Conservation (phyloP, 257 asterid species). For the Solanum sitiens region DNA sequence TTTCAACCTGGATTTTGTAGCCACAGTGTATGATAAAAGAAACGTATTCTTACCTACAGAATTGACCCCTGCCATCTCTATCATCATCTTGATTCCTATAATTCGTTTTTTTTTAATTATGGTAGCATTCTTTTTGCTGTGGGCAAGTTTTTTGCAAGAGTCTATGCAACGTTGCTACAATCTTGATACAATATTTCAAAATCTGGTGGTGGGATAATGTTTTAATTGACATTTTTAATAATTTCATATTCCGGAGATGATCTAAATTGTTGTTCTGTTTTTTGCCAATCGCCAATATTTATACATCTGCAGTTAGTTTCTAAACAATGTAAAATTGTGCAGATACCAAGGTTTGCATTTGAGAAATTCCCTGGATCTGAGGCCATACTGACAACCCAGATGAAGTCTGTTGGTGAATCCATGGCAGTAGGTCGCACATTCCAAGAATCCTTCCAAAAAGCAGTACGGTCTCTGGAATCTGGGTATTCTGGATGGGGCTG, state of each 20-base stretch:
- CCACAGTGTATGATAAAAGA: neutral
- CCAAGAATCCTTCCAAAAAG: slow-evolving; percentile 97
- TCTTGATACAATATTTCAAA: neutral
- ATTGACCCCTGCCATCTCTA: neutral
- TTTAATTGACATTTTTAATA: neutral
- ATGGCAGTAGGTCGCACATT: slow-evolving; percentile 99
- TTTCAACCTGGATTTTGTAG: neutral
- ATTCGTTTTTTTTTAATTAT: neutral
- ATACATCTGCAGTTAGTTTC: neutral
- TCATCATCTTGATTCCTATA: neutral
- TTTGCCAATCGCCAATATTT: neutral
- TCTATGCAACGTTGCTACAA: neutral
- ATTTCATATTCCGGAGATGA: neutral
- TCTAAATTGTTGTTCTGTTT: neutral
- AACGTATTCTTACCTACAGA: neutral
- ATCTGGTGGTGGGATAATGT: neutral
- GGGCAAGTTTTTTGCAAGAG: neutral
- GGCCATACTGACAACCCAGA: slow-evolving; percentile 88
- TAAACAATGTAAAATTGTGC: slow-evolving; percentile 12
- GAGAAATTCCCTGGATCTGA: slow-evolving; percentile 99
- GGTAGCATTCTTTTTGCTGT: neutral
- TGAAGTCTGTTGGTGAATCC: slow-evolving; percentile 98
- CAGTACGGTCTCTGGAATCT: slow-evolving; percentile 75
- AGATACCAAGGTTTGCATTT: slow-evolving; percentile 94
- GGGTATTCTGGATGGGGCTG: slow-evolving; percentile 96